These are phyloP conservation scores for Ceratocystis eucalypticola DNA, from an alignment of 2,329 filamentous ascomycete species.

Conservation along the genomic window DNA sequence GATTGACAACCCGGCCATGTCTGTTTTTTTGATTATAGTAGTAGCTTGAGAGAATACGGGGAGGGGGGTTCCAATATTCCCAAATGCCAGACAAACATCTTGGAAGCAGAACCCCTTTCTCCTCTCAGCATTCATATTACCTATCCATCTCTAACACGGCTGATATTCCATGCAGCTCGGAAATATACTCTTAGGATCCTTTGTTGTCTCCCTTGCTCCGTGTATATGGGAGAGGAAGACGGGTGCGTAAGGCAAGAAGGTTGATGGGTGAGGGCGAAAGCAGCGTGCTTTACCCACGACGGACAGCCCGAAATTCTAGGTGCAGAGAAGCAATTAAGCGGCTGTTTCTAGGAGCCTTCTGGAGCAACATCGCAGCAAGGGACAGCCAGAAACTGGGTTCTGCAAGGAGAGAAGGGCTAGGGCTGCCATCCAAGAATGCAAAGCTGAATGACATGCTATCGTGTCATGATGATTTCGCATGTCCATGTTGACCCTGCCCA, in stretches of 20 bases:
- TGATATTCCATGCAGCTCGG: background rate
- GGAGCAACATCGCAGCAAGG: background rate
- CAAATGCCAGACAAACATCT: too few relatives aligned
- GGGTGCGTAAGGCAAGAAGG: background rate
- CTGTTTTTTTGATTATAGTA: background rate
- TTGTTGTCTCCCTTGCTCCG: background rate
- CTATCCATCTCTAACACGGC: slow-evolving; percentile 4
- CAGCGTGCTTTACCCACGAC: background rate
- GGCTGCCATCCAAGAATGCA: background rate
- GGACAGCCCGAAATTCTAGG: background rate
- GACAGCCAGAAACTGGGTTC: background rate
- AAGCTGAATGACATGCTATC: too few relatives aligned
- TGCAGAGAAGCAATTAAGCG: background rate
- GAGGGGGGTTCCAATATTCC: background rate
- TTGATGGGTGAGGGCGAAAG: background rate
- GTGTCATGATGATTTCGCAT: too few relatives aligned
- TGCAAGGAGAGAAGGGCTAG: background rate
- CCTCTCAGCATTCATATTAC: background rate
- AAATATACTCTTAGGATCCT: background rate
- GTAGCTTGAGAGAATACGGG: background rate
- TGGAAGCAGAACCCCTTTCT: too few relatives aligned
- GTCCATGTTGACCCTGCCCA: too few relatives aligned
- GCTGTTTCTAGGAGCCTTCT: background rate
- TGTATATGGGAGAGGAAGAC: background rate
- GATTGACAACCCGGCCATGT: too few relatives aligned